Conservation (phyloP, 805 yeast genomes). For the Candida golubevii region DNA sequence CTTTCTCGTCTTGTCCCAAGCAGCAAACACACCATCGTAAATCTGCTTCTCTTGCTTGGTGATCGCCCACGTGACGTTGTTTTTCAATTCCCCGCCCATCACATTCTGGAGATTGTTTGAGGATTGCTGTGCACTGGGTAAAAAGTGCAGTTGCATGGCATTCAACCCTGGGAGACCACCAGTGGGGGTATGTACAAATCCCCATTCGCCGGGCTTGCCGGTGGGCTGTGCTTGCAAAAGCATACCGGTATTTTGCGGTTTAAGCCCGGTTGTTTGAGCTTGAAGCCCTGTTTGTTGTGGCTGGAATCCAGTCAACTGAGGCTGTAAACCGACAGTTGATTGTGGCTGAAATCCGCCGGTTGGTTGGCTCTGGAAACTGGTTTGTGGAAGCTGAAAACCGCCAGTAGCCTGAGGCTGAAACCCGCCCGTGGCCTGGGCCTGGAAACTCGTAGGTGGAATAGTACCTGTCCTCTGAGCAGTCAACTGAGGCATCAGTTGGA, state of each 20-base stretch:
- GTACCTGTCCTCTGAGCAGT: conserved; percentile 18
- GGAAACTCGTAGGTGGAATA: conserved; percentile 14
- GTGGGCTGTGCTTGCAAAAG: conserved; percentile 49
- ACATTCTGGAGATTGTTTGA: conserved; percentile 37
- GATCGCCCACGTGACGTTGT: conserved; percentile 75
- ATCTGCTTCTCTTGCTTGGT: conserved; percentile 82
- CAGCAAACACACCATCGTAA: conserved; percentile 81
- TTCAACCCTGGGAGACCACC: conserved; percentile 70
- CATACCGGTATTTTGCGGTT: conserved; percentile 9
- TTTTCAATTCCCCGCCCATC: conserved; percentile 39
- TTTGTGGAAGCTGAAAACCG: conserved; percentile 18
- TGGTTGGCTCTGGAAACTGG: conserved; percentile 9
- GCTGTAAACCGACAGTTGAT: conserved; percentile 7
- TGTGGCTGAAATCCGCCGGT: conserved; percentile 13
- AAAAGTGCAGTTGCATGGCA: conserved; percentile 61
- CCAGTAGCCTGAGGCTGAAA: conserved; percentile 18
- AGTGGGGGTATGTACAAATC: conserved; percentile 63
- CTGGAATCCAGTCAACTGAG: conserved; percentile 30
- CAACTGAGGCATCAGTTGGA: conserved; percentile 5
- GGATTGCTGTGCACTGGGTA: conserved; percentile 46
- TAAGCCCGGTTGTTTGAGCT: neutral
- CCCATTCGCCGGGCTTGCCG: conserved; percentile 79
- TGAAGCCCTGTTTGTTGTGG: conserved; percentile 29
- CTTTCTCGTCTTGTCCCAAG: conserved; percentile 68
- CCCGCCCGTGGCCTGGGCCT: conserved; percentile 20